These are phyloP conservation scores for Vitis vinifera DNA, from an alignment of 164 flowering plant species.

Conservation along the genomic window ASM3070453v1 NC_081822.1:13421501-13422000, in stretches of 20 bases:
- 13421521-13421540: no score
- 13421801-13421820: no score
- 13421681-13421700: constrained; percentile 96
- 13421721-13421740: constrained; percentile 94
- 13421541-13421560: no score
- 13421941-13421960: constrained; percentile 86
- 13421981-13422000: constrained; percentile 84
- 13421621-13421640: neutral
- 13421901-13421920: constrained; percentile 84
- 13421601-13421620: neutral
- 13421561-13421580: no score
- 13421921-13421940: constrained; percentile 87
- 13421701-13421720: constrained; percentile 85
- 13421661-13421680: constrained; percentile 26
- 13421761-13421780: neutral
- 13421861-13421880: neutral
- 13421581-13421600: no score
- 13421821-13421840: neutral
- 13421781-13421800: no score
- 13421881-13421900: constrained; percentile 44
- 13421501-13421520: no score
- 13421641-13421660: no score
- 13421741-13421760: constrained; percentile 56
- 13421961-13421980: constrained; percentile 92
- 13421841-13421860: neutral